These are phyloP conservation scores for Schoenoplectus tabernaemontani DNA, from an alignment of 202 grass and related monocot species.

Conservation along the genomic window DNA sequence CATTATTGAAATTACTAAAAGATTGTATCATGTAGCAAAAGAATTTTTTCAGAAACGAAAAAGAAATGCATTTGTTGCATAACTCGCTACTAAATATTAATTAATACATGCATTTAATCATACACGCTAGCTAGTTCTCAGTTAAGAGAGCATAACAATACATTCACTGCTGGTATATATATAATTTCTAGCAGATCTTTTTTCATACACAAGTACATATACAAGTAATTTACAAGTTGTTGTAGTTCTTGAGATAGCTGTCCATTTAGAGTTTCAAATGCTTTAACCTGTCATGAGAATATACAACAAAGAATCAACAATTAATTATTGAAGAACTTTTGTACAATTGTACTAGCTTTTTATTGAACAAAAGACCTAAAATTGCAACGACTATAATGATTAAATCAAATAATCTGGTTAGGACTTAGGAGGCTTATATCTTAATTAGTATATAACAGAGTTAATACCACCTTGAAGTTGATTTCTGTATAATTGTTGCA, in stretches of 20 bases:
- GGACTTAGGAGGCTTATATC: no score
- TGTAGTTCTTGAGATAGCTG: neutral
- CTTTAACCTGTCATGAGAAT: conserved; percentile 15
- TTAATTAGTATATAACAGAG: neutral
- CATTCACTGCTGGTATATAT: neutral
- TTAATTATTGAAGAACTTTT: neutral
- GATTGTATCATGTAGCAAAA: no score
- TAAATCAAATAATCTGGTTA: neutral
- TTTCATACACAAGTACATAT: neutral
- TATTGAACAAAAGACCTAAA: neutral
- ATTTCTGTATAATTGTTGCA: neutral
- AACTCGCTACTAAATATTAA: neutral
- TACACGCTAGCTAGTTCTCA: neutral
- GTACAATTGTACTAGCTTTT: neutral
- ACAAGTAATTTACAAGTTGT: conserved; percentile 3
- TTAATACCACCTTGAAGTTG: neutral
- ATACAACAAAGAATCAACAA: conserved; percentile 3
- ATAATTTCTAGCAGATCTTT: neutral
- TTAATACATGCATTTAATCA: conserved; percentile 1
- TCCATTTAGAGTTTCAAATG: conserved; percentile 8
- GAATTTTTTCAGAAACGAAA: neutral
- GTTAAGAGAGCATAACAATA: neutral
- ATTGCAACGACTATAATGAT: neutral
- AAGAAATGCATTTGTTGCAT: no score
- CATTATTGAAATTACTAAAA: no score